These are phyloP conservation scores for Trametes pubescens DNA, from an alignment of 1,284 basidiomycete genomes.

Conservation along the genomic window DNA sequence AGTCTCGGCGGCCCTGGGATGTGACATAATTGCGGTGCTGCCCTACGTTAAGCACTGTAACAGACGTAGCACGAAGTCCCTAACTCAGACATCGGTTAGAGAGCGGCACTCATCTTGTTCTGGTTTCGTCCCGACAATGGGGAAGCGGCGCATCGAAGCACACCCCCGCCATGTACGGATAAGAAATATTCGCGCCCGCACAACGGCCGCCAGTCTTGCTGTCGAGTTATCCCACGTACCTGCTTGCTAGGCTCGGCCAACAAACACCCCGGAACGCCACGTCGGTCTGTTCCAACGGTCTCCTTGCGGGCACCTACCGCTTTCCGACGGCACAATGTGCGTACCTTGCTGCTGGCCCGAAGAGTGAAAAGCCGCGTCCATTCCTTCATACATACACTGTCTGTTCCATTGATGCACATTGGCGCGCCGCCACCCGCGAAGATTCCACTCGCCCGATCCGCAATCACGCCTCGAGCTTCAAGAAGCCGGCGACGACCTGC, in stretches of 20 bases:
- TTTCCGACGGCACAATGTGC: background rate
- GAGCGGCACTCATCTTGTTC: too few species aligned
- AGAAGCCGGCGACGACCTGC: slow-evolving; percentile 38
- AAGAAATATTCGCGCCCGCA: background rate
- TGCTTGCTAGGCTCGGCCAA: background rate
- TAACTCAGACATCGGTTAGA: too few species aligned
- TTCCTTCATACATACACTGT: background rate
- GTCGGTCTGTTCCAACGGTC: too few species aligned
- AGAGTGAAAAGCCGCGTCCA: background rate
- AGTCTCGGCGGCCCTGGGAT: too few species aligned
- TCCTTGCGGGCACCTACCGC: too few species aligned
- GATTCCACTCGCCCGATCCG: background rate
- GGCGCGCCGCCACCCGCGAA: too few species aligned
- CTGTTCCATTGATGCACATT: too few species aligned
- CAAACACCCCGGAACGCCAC: background rate
- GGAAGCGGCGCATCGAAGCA: background rate
- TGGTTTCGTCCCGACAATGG: background rate
- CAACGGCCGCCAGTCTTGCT: background rate
- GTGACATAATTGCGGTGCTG: too few species aligned
- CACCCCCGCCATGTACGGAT: background rate
- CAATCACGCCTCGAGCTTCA: slow-evolving; percentile 15
- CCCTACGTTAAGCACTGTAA: too few species aligned
- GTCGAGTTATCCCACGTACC: too few species aligned
- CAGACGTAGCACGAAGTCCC: background rate
- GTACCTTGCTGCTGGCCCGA: background rate